These are phyloP conservation scores for Pisolithus sp. DNA, from an alignment of 768 basidiomycete species.

Conservation along the genomic window DNA sequence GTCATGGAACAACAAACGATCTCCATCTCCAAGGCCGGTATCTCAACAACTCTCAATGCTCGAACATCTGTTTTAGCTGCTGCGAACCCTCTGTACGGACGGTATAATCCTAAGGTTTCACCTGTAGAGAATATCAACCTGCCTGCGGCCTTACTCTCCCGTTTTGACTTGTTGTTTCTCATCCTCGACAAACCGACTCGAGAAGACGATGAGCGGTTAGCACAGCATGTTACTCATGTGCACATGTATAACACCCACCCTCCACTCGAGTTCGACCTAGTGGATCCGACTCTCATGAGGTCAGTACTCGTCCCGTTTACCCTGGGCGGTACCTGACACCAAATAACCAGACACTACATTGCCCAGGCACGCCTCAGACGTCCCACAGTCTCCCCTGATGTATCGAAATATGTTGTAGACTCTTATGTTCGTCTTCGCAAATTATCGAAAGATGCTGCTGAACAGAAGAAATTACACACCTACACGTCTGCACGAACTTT, in stretches of 20 bases:
- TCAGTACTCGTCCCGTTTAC: constrained; percentile 25
- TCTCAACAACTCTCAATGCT: constrained; percentile 96
- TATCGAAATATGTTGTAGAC: constrained; percentile 90
- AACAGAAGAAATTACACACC: constrained; percentile 80
- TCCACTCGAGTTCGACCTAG: constrained; percentile 72
- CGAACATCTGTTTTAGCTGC: constrained; percentile 97
- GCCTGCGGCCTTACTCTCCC: constrained; percentile 90
- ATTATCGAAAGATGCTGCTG: constrained; percentile 84
- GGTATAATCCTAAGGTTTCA: constrained; percentile 96
- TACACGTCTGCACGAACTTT: constrained; percentile 97
- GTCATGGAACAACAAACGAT: constrained; percentile 99
- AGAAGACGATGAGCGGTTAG: constrained; percentile 93
- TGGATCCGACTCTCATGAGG: constrained; percentile 88
- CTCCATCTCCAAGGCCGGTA: constrained; percentile 98
- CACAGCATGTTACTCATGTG: constrained; percentile 95
- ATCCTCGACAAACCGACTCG: constrained; percentile 93
- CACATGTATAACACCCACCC: constrained; percentile 96
- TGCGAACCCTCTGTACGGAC: constrained; percentile 95
- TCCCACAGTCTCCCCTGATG: constrained; percentile 81
- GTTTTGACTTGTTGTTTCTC: constrained; percentile 95
- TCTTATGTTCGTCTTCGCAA: constrained; percentile 95
- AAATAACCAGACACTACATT: constrained; percentile 75
- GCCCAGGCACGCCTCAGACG: constrained; percentile 83
- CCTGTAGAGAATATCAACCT: constrained; percentile 99
- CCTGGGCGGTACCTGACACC: constrained; percentile 3